A percentile compares a stretch with the other conserved stretches of the same genome.
These are phyloP conservation scores for Gamarada debralockiae DNA, from an alignment of 495 filamentous ascomycete species.

Conservation along the genomic window DNA sequence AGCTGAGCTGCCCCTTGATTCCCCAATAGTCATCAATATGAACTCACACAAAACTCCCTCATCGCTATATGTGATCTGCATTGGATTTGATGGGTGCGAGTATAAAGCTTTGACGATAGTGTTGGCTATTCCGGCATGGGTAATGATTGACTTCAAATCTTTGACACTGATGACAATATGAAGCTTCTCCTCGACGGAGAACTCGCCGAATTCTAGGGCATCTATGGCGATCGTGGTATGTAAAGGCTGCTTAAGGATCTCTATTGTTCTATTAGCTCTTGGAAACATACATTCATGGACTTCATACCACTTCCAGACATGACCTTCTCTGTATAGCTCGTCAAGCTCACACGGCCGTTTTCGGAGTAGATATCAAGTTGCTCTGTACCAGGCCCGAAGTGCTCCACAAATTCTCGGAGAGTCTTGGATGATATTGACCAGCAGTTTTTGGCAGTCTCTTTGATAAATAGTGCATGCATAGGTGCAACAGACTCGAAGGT, in stretches of 20 bases:
- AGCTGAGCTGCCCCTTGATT: constrained; percentile 39
- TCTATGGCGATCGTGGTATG: constrained; percentile 89
- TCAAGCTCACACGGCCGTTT: constrained; percentile 68
- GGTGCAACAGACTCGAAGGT: constrained; percentile 81
- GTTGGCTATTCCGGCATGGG: constrained; percentile 75
- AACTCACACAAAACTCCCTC: constrained; percentile 81
- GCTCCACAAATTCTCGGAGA: constrained; percentile 80
- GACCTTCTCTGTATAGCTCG: constrained; percentile 92
- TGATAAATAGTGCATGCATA: constrained; percentile 86
- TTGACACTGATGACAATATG: constrained; percentile 90
- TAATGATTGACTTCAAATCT: constrained; percentile 87
- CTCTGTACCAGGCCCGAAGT: constrained; percentile 88
- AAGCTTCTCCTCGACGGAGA: constrained; percentile 68
- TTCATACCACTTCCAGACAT: constrained; percentile 71
- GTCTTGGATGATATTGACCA: constrained; percentile 77
- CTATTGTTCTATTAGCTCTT: constrained; percentile 34
- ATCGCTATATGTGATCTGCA: constrained; percentile 73
- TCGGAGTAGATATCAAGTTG: constrained; percentile 85
- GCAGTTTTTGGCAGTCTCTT: constrained; percentile 58
- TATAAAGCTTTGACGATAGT: constrained; percentile 71
- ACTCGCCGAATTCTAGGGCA: constrained; percentile 80
- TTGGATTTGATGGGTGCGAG: constrained; percentile 72
- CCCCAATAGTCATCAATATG: constrained; percentile 92
- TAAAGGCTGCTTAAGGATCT: constrained; percentile 88
- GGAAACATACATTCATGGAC: not conserved